phyloP scores from a whole-genome alignment of 305 asterid genomes.

The Withania somnifera region DNA sequence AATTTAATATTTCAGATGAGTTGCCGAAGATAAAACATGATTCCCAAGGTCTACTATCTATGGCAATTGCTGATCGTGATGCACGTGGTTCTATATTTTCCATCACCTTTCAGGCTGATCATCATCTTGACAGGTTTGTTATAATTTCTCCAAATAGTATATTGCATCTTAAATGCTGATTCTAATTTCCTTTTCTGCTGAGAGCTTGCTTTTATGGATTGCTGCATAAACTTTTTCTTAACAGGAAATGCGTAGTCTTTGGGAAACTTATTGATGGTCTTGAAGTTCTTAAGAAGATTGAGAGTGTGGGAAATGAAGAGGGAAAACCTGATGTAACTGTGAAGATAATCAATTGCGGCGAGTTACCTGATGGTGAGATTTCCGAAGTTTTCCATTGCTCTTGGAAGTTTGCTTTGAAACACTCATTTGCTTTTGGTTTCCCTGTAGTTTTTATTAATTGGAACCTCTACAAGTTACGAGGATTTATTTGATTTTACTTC shows the following conservation, averaged over 20 bases:
- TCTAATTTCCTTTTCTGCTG: not conserved
- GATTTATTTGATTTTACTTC: not conserved
- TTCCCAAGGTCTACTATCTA: slow-evolving; percentile 75
- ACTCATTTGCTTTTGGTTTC: not conserved
- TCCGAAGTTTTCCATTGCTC: not conserved
- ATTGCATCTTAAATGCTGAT: slow-evolving; percentile 2
- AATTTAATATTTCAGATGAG: slow-evolving; percentile 52
- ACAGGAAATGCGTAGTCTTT: slow-evolving; percentile 81
- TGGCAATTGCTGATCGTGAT: slow-evolving; percentile 89
- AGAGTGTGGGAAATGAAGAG: slow-evolving; percentile 73
- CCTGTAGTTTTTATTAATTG: not conserved
- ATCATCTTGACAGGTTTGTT: slow-evolving; percentile 86
- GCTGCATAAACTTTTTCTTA: slow-evolving; percentile 4
- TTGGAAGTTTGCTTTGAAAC: not conserved
- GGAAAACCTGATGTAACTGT: slow-evolving; percentile 89
- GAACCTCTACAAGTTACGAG: not conserved
- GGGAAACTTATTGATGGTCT: slow-evolving; percentile 87
- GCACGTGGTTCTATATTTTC: slow-evolving; percentile 79
- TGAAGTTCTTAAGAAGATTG: slow-evolving; percentile 82
- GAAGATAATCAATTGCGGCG: slow-evolving; percentile 86
- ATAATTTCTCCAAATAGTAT: not conserved
- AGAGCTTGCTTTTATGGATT: not conserved
- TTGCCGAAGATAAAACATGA: slow-evolving; percentile 78
- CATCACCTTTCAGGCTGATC: slow-evolving; percentile 77
- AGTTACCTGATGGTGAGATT: slow-evolving; percentile 59